These are phyloP conservation scores for Neurospora sublineolata DNA, from an alignment of 495 filamentous ascomycete genomes.

Conservation along the genomic window DNA sequence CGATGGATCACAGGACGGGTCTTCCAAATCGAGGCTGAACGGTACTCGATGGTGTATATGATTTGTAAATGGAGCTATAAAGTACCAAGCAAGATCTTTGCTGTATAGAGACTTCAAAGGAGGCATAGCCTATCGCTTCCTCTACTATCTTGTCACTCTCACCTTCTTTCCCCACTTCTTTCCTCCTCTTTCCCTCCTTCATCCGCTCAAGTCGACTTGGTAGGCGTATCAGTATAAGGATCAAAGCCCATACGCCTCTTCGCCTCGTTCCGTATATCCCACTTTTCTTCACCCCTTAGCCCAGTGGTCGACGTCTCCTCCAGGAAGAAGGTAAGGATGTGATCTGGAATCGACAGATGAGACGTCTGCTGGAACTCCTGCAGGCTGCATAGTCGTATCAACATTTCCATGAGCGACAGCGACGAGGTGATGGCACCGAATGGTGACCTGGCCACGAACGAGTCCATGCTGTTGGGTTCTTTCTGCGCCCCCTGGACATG, in stretches of 20 bases:
- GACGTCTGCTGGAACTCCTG: slow-evolving; percentile 94
- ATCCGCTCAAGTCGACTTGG: not conserved
- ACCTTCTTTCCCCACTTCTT: not conserved
- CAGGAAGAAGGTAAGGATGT: slow-evolving; percentile 89
- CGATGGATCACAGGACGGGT: not conserved
- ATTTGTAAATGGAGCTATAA: not conserved
- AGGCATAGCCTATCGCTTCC: not conserved
- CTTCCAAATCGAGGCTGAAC: not conserved
- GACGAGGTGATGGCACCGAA: slow-evolving; percentile 58
- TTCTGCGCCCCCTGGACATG: not conserved
- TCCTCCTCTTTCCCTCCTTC: not conserved
- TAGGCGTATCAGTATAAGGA: slow-evolving; percentile 26
- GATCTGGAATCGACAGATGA: slow-evolving; percentile 88
- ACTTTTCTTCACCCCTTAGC: slow-evolving; percentile 56
- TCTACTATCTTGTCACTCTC: not conserved
- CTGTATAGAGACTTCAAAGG: not conserved
- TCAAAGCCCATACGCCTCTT: slow-evolving; percentile 74
- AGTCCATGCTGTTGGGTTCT: slow-evolving; percentile 4
- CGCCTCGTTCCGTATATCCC: slow-evolving; percentile 59
- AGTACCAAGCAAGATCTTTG: not conserved
- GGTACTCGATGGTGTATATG: not conserved
- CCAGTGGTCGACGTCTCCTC: slow-evolving; percentile 69
- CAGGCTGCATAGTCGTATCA: slow-evolving; percentile 83
- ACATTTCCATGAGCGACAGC: slow-evolving; percentile 85
- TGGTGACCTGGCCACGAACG: slow-evolving; percentile 21